These are phyloP conservation scores for Podaxis pistillaris DNA, from an alignment of 768 basidiomycete species.

Conservation along the genomic window DNA sequence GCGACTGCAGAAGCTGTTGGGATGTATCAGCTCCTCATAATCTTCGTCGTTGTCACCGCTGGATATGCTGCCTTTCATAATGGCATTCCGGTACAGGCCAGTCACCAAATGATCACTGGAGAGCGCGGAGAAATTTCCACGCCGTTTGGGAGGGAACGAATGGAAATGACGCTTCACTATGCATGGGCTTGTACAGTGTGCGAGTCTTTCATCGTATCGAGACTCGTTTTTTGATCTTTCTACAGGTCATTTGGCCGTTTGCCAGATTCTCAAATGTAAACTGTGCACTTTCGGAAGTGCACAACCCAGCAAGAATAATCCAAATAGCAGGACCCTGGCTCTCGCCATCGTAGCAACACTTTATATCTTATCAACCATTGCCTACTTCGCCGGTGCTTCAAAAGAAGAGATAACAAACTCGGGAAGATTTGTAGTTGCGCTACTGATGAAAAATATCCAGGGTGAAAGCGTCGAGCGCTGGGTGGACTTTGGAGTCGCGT, in stretches of 20 bases:
- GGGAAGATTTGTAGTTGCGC: conserved; percentile 50
- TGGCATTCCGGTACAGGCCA: conserved; percentile 24
- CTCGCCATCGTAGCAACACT: conserved; percentile 43
- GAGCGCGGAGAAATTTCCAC: conserved; percentile 18
- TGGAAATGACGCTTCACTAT: conserved; percentile 43
- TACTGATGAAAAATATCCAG: conserved; percentile 56
- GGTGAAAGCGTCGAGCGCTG: conserved; percentile 42
- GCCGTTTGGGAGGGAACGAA: conserved; percentile 35
- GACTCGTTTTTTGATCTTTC: neutral
- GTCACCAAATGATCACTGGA: conserved; percentile 28
- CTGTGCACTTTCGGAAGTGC: conserved; percentile 54
- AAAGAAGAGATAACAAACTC: conserved; percentile 51
- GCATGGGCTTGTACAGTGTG: conserved; percentile 47
- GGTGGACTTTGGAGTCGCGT: conserved; percentile 32
- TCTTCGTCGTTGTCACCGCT: conserved; percentile 43
- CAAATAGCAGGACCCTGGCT: conserved; percentile 51
- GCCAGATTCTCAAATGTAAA: conserved; percentile 60
- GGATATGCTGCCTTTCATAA: conserved; percentile 42
- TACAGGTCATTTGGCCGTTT: conserved; percentile 40
- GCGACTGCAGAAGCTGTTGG: conserved; percentile 56
- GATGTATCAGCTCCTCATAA: conserved; percentile 47
- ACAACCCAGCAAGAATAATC: conserved; percentile 53
- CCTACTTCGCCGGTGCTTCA: conserved; percentile 58
- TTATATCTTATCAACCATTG: conserved; percentile 54
- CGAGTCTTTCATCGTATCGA: neutral